Conservation (phyloP, 345 rosid genomes). For the Pistacia integerrima region DNA sequence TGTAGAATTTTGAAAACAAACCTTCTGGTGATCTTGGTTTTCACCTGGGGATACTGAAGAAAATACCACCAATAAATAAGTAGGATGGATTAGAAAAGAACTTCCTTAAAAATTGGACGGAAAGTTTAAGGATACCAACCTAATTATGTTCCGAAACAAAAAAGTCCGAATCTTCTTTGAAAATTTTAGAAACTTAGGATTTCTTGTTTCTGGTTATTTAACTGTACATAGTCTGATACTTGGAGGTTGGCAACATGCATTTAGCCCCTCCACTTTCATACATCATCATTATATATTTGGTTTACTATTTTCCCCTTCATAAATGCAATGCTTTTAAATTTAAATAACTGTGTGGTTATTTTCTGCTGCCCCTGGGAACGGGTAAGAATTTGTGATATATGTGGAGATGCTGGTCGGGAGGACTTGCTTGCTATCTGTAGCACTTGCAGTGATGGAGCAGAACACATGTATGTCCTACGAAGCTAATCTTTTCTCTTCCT, state of each 20-base stretch:
- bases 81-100: too few species aligned
- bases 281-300: too few species aligned
- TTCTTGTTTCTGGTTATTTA: too few species aligned
- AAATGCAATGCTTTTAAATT: neutral
- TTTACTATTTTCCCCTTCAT: neutral
- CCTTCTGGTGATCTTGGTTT: too few species aligned
- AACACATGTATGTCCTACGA: constrained; percentile 54
- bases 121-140: too few species aligned
- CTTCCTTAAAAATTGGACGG: too few species aligned
- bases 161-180: too few species aligned
- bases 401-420: constrained; percentile 64
- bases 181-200: too few species aligned
- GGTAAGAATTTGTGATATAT: constrained; percentile 66
- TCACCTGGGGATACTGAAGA: too few species aligned
- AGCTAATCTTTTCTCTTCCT: neutral
- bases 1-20: too few species aligned
- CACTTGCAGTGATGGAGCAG: constrained; percentile 58
- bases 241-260: neutral
- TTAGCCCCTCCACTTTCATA: neutral
- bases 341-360: constrained; percentile 5
- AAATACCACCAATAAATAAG: too few species aligned
- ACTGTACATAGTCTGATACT: neutral
- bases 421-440: constrained; percentile 53
- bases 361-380: constrained; percentile 25
- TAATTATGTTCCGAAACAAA: too few species aligned